These are phyloP conservation scores for Tulasnella sp. DNA, from an alignment of 768 basidiomycete genomes.

Conservation along the genomic window DNA sequence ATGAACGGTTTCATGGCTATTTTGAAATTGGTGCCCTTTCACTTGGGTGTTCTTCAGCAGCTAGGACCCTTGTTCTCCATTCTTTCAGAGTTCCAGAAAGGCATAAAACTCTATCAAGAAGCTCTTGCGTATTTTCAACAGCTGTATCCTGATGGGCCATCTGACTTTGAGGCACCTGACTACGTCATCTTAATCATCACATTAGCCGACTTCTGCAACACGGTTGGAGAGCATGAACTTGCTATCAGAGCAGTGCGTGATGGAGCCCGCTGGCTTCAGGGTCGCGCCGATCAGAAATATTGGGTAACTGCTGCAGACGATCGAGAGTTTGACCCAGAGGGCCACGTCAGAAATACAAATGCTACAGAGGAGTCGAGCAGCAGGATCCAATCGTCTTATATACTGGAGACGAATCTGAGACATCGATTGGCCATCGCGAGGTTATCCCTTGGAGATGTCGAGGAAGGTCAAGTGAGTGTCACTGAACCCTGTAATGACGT, in stretches of 20 bases:
- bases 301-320: slow-evolving; percentile 83
- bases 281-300: slow-evolving; percentile 44
- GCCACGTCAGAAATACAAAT: slow-evolving; percentile 15
- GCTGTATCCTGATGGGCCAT: slow-evolving; percentile 33
- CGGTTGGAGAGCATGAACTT: slow-evolving; percentile 49
- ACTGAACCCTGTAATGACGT: neutral
- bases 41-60: slow-evolving; percentile 65
- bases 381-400: slow-evolving; percentile 35
- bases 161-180: slow-evolving; percentile 30
- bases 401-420: slow-evolving; percentile 62
- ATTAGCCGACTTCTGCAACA: slow-evolving; percentile 73
- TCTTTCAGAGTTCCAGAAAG: slow-evolving; percentile 49
- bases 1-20: slow-evolving; percentile 54
- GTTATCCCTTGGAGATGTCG: slow-evolving; percentile 62
- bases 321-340: slow-evolving; percentile 61
- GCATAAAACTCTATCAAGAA: slow-evolving; percentile 51
- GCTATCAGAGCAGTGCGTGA: slow-evolving; percentile 56
- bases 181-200: slow-evolving; percentile 63
- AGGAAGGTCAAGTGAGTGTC: slow-evolving; percentile 62
- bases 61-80: slow-evolving; percentile 67
- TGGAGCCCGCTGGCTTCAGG: slow-evolving; percentile 88
- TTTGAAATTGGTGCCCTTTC: slow-evolving; percentile 62
- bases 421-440: slow-evolving; percentile 74
- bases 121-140: slow-evolving; percentile 59
- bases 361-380: slow-evolving; percentile 22